phyloP scores from a whole-genome alignment of 106 monocot genomes.

The Platanthera guangdongensis region DNA sequence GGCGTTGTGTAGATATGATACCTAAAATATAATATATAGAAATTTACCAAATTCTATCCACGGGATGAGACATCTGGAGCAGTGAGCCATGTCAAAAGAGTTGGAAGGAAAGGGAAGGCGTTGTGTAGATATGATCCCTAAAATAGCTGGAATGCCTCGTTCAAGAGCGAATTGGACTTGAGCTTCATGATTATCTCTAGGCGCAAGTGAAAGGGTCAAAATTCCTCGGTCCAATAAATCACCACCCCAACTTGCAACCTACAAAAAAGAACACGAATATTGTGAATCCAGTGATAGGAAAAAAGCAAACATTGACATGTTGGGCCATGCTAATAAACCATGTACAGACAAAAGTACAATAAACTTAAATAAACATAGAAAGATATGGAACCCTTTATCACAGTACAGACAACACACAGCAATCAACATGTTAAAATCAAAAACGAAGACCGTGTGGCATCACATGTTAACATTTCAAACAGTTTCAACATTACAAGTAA shows the following conservation, averaged over 20 bases:
- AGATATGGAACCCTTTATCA: too few species aligned
- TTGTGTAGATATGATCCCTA: slow-evolving; percentile 78
- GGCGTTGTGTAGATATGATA: slow-evolving; percentile 75
- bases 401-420: too few species aligned
- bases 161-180: slow-evolving; percentile 91
- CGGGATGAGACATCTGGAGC: slow-evolving; percentile 82
- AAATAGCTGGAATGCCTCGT: slow-evolving; percentile 79
- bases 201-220: slow-evolving; percentile 70
- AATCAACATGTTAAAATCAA: not conserved
- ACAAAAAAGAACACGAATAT: not conserved
- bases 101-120: slow-evolving; percentile 80
- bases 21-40: slow-evolving; percentile 22
- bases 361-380: not conserved
- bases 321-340: not conserved
- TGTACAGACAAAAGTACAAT: not conserved
- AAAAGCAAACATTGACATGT: not conserved
- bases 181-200: slow-evolving; percentile 88
- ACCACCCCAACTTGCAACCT: slow-evolving; percentile 90
- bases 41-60: slow-evolving; percentile 81
- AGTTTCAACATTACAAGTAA: not conserved
- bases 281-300: not conserved
- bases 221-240: slow-evolving; percentile 70
- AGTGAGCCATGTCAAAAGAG: slow-evolving; percentile 83
- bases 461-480: not conserved
- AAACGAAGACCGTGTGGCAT: not conserved